Percentiles rank a stretch among this genome's conserved stretches.
These are phyloP conservation scores for Linnemannia exigua DNA, from an alignment of 192 early-diverging fungal species.

Conservation along the genomic window DNA sequence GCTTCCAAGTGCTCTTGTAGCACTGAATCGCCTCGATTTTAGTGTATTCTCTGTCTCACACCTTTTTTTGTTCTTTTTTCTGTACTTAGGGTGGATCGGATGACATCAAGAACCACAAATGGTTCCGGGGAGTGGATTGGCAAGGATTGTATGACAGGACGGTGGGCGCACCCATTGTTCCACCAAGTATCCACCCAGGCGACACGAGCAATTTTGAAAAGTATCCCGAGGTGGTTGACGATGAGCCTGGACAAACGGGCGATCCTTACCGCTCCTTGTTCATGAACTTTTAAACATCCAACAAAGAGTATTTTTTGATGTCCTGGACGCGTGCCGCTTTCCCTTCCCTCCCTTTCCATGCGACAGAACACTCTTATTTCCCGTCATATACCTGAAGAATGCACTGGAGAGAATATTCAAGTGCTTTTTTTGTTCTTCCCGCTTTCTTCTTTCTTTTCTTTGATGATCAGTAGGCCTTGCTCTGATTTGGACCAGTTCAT, in stretches of 20 bases:
- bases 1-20: background rate
- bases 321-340: background rate
- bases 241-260: slow-evolving; percentile 61
- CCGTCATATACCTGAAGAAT: background rate
- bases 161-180: slow-evolving; percentile 91
- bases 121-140: slow-evolving; percentile 97
- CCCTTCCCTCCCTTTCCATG: too few species aligned
- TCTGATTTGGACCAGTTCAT: too few species aligned
- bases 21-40: background rate
- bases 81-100: slow-evolving; percentile 82
- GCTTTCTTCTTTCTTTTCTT: background rate
- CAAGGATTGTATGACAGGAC: slow-evolving; percentile 81
- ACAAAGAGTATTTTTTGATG: background rate
- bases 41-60: background rate
- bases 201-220: slow-evolving; percentile 98
- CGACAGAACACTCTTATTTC: background rate
- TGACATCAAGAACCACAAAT: slow-evolving; percentile 94
- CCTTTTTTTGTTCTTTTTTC: background rate
- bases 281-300: slow-evolving; percentile 70
- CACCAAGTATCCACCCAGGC: slow-evolving; percentile 86
- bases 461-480: too few species aligned
- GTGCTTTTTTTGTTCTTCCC: background rate
- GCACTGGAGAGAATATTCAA: background rate
- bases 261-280: slow-evolving; percentile 90
- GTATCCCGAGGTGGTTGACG: slow-evolving; percentile 88